Percentiles rank a stretch among this genome's conserved stretches.
phyloP scores from a whole-genome alignment of 768 basidiomycete genomes.

The Suillus bovinus region DNA sequence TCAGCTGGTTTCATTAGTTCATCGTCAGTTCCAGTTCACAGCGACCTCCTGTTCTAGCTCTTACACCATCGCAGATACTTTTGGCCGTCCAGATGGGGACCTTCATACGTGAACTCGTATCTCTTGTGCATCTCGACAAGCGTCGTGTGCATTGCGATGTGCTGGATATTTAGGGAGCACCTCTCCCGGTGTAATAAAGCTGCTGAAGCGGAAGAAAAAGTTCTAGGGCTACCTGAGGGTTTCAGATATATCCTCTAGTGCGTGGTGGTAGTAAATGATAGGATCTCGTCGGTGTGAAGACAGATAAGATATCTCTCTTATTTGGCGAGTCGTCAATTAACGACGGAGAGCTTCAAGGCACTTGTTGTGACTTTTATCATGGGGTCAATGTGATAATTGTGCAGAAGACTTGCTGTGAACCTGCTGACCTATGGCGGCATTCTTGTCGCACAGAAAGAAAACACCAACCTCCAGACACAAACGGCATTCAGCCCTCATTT shows the following conservation, averaged over 20 bases:
- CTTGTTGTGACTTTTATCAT: background rate
- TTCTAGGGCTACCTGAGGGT: slow-evolving; percentile 34
- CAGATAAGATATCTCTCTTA: background rate
- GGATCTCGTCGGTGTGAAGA: background rate
- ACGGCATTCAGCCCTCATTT: no score
- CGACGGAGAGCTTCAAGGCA: background rate
- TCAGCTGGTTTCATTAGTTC: slow-evolving; percentile 81
- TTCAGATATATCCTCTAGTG: slow-evolving; percentile 47
- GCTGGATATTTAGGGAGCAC: slow-evolving; percentile 44
- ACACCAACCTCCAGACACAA: no score
- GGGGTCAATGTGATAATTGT: background rate
- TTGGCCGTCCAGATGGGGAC: slow-evolving; percentile 71
- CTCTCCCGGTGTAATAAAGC: slow-evolving; percentile 41
- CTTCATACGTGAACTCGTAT: slow-evolving; percentile 67
- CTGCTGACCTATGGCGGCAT: no score
- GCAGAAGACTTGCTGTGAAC: no score
- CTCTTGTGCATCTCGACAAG: slow-evolving; percentile 66
- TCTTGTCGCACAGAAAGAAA: no score
- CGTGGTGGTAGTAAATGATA: background rate
- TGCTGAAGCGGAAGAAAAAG: slow-evolving; percentile 38
- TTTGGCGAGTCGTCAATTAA: background rate
- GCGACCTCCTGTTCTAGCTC: background rate
- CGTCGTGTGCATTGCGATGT: slow-evolving; percentile 48
- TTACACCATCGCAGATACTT: slow-evolving; percentile 43
- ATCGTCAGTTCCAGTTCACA: slow-evolving; percentile 58